Base-by-base conservation (phyloP, 192 early-diverging fungal genomes). In the Gryganskiella cystojenkinii region DNA sequence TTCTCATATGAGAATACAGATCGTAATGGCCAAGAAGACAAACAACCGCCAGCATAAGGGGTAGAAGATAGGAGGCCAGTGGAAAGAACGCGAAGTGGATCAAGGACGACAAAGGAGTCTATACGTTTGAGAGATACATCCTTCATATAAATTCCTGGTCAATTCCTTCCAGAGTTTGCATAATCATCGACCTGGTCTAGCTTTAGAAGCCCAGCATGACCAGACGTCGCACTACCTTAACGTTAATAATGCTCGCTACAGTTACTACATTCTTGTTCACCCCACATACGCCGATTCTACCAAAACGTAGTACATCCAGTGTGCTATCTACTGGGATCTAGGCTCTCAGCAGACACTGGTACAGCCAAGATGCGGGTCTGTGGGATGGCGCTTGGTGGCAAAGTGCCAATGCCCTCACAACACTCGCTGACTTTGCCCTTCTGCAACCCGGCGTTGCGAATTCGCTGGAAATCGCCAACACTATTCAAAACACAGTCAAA, bases 331-430 rank as follows among this genome's bases (percentile, higher is more conserved):
- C 50, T 52, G 50, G 50, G 50, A 52, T 52, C 50, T 25, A 2
- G 8, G 24, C 50, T 52, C 50, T 52, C 50, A 52, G 27, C 50
- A 52, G 50, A 3, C n/a, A 52, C 50, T 52, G 50, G 50, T 52
- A 52, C 50, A 52, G 24, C 50, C 50, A 52, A 52, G 50, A 52
- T 24, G 27, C 50, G 22, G 50, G 50, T 25, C 24, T 52, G 27
- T 52, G 50, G 50, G 50, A 52, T 52, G 50, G 50, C 50, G 50
- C 50, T 27, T 52, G 50, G 50, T 52, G 50, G 50, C 50, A 52
- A 24, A 52, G 50, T 52, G 50, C 50, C 50, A 52, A 52, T 52
- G 50, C 50, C 50, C 50, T 52, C 50, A 52, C 50, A 25, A 52
- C 50, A 19, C 50, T 52, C 24, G 50, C 50, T 27, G 50, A 52